Evolutionary conservation across 208 protist species (phyloP).

Genomic region (Leishmania amazonensis): DNA sequence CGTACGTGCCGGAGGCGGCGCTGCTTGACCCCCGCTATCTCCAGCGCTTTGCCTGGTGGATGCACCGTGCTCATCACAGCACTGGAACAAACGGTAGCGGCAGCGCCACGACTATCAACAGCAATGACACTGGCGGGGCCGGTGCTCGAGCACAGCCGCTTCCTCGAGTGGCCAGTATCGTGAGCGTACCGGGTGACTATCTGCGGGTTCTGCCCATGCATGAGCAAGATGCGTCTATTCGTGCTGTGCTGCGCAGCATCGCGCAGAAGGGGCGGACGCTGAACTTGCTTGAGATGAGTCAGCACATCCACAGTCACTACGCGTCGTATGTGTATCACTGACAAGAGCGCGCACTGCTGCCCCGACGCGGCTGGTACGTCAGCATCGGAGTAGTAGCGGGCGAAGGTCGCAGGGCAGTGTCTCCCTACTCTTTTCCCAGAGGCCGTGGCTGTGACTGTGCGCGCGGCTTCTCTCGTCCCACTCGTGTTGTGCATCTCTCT

Average conservation of each 20-base stretch:
- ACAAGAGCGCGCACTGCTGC: neutral
- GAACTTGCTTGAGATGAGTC: conserved; percentile 25
- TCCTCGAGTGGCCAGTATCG: neutral
- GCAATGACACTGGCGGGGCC: neutral
- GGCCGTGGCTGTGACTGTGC: neutral
- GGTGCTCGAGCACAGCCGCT: neutral
- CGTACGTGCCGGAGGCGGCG: conserved; percentile 55
- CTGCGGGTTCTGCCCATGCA: conserved; percentile 20
- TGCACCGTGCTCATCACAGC: conserved; percentile 33
- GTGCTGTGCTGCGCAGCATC: conserved; percentile 33
- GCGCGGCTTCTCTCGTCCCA: neutral
- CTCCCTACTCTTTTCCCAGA: neutral
- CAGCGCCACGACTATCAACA: neutral
- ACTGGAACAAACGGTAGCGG: neutral
- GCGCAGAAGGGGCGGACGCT: conserved; percentile 29
- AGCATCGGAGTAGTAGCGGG: neutral
- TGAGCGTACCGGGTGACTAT: conserved; percentile 27
- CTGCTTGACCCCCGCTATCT: conserved; percentile 63
- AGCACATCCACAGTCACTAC: conserved; percentile 19
- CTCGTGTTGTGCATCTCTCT: neutral
- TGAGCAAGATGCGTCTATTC: conserved; percentile 31
- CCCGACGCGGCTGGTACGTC: neutral
- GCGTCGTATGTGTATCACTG: conserved; percentile 26
- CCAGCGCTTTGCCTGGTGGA: conserved; percentile 54
- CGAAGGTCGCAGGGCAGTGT: neutral